Evolutionary conservation across 176 grass and related monocot species (phyloP), one percentile per base, ranked within the genome.

Genomic region (Tuctoria greenei): DNA sequence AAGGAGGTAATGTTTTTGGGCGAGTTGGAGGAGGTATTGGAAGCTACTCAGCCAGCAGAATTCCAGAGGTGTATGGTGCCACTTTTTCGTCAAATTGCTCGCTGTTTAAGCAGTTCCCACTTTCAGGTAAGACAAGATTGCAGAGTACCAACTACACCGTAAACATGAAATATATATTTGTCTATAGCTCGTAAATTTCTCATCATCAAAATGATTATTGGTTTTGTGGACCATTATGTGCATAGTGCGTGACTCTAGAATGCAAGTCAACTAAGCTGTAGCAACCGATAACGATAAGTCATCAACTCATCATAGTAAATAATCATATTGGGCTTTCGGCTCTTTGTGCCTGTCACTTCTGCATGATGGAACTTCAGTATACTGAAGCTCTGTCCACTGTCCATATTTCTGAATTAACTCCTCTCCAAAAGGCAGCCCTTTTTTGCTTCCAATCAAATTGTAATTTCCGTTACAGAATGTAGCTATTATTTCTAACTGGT

Each of bases 1-100:
- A 92, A 92, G 83, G 90, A 92, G 81, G 90, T 92, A 24, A 83
- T 89, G 90, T 89, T 92, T 85, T 78, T 92, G 86, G 86, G 90
- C 9, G 90, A 92, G 80, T 64, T 92, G 65, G 90, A 92, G 68
- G 90, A 92, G 61, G 69, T 92, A 28, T 36, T 92, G 67, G 90
- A 92, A 73, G 80, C 83, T 61, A 89, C 86, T 58, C 90, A 92
- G 65, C 39, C 80, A 81, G 71, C 90, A 66, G 90, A 92, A 63
- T 92, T 92, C 61, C 90, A 89, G 76, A 82, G 83, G 80, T 92
- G 86, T 60, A 92, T 92, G 90, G 80, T 89, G 7, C 83, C 76
- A 44, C 80, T 92, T 72, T 92, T 89, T 78, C 80, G 47, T 37
- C 90, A 92, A 76, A 86, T 92, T 3, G 83, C 76, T 54, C 83